Conservation (phyloP, 1,284 basidiomycete genomes). For the Rhodotorula sp. region DNA sequence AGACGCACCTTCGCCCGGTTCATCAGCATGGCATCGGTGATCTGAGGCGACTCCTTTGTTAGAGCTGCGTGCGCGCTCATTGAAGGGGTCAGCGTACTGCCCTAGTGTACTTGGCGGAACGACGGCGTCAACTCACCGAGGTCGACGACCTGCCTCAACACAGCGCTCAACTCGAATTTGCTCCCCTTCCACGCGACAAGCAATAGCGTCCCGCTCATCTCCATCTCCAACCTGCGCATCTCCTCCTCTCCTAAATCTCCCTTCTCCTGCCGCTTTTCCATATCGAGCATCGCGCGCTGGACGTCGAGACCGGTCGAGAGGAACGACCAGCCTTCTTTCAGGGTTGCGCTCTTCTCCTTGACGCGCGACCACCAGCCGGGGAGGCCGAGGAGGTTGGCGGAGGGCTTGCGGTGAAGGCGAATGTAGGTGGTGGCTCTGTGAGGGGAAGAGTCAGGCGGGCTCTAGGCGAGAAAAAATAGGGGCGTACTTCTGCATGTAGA, state of each 20-base stretch:
- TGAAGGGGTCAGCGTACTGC: slow-evolving; percentile 61
- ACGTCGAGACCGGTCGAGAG: slow-evolving; percentile 54
- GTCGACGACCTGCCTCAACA: slow-evolving; percentile 52
- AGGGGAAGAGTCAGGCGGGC: too few species aligned
- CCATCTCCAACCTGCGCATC: slow-evolving; percentile 77
- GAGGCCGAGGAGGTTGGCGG: slow-evolving; percentile 77
- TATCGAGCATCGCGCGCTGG: slow-evolving; percentile 66
- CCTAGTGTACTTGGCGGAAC: too few species aligned
- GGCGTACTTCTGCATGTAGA: slow-evolving; percentile 78
- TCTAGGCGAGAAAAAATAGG: too few species aligned
- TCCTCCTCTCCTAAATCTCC: slow-evolving; percentile 74
- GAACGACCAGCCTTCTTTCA: slow-evolving; percentile 79
- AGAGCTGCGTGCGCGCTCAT: slow-evolving; percentile 60
- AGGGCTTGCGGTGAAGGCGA: slow-evolving; percentile 58
- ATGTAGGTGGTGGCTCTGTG: slow-evolving; percentile 64
- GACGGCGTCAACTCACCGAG: slow-evolving; percentile 58
- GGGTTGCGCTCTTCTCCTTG: slow-evolving; percentile 73
- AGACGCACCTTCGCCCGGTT: slow-evolving; percentile 74
- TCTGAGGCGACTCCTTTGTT: slow-evolving; percentile 76
- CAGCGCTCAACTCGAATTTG: slow-evolving; percentile 70
- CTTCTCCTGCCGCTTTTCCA: slow-evolving; percentile 84
- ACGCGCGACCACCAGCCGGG: slow-evolving; percentile 90
- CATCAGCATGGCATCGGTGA: slow-evolving; percentile 66
- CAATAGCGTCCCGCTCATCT: slow-evolving; percentile 87
- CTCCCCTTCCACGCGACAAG: slow-evolving; percentile 94